Evolutionary conservation across 371 early-diverging fungal species (phyloP).

Genomic region (Sporodiniella umbellata): DNA sequence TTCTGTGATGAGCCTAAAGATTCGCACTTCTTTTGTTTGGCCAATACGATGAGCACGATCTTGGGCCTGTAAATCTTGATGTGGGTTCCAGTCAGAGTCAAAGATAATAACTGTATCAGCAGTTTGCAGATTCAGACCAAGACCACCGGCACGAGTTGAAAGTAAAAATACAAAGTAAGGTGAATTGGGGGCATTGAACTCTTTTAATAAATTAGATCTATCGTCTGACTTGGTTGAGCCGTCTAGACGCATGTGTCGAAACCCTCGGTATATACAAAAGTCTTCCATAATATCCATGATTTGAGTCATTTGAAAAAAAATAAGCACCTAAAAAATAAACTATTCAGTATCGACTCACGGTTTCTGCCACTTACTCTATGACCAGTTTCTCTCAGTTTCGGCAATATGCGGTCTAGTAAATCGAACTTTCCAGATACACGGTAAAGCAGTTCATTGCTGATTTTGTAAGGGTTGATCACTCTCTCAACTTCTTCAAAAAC

Average conservation of each 20-base stretch:
- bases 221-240: conserved; percentile 94
- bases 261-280: conserved; percentile 78
- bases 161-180: conserved; percentile 93
- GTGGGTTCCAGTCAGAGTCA: conserved; percentile 99
- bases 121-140: conserved; percentile 98
- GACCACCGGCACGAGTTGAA: conserved; percentile 99
- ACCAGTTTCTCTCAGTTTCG: conserved; percentile 84
- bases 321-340: conserved; percentile 55
- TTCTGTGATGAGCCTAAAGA: conserved; percentile 93
- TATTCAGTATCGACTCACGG: background rate
- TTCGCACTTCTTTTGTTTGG: conserved; percentile 99
- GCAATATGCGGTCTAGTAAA: conserved; percentile 94
- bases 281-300: conserved; percentile 98
- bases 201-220: conserved; percentile 78
- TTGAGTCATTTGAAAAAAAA: conserved; percentile 99
- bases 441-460: conserved; percentile 61
- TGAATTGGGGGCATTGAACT: conserved; percentile 83
- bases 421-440: conserved; percentile 97
- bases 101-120: conserved; percentile 99
- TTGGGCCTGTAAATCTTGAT: conserved; percentile 99
- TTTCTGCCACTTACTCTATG: conserved; percentile 63
- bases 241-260: conserved; percentile 89
- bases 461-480: conserved; percentile 61
- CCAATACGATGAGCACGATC: conserved; percentile 99
- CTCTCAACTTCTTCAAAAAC: conserved; percentile 96